Conservation (phyloP, 352 stramenopile species). For the Phytophthora ramorum region DNA sequence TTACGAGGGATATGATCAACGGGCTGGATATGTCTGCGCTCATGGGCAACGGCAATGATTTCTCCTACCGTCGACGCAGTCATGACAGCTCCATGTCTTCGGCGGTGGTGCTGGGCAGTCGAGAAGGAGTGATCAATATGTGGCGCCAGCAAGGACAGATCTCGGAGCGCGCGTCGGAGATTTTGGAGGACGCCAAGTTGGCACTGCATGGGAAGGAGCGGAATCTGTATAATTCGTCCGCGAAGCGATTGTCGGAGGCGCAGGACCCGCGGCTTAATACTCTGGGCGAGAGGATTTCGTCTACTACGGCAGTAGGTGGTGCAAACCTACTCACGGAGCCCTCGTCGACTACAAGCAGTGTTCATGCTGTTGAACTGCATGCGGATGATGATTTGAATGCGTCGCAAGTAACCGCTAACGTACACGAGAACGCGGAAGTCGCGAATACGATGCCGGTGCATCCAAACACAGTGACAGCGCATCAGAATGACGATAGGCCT, state of each 20-base stretch:
- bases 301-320: conserved; percentile 14
- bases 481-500: conserved; percentile 27
- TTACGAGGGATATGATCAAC: conserved; percentile 55
- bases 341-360: conserved; percentile 47
- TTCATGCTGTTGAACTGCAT: conserved; percentile 18
- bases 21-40: conserved; percentile 49
- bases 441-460: conserved; percentile 9
- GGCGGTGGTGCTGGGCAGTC: conserved; percentile 39
- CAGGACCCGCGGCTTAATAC: conserved; percentile 75
- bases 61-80: conserved; percentile 34
- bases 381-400: conserved; percentile 14
- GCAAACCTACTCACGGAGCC: conserved; percentile 18
- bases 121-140: conserved; percentile 82
- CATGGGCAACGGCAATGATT: conserved; percentile 29
- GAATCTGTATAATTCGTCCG: conserved; percentile 76
- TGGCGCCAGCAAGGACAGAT: conserved; percentile 84
- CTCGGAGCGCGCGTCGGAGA: conserved; percentile 82
- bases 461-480: conserved; percentile 8
- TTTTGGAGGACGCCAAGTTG: conserved; percentile 83
- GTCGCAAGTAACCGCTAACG: conserved; percentile 15
- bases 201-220: conserved; percentile 84
- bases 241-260: conserved; percentile 65
- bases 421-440: background rate
- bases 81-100: conserved; percentile 34
- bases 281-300: conserved; percentile 66